A percentile compares a stretch with the other conserved stretches of the same genome.
Conservation (phyloP, 768 basidiomycete genomes). For the Boletales sp. region DNA sequence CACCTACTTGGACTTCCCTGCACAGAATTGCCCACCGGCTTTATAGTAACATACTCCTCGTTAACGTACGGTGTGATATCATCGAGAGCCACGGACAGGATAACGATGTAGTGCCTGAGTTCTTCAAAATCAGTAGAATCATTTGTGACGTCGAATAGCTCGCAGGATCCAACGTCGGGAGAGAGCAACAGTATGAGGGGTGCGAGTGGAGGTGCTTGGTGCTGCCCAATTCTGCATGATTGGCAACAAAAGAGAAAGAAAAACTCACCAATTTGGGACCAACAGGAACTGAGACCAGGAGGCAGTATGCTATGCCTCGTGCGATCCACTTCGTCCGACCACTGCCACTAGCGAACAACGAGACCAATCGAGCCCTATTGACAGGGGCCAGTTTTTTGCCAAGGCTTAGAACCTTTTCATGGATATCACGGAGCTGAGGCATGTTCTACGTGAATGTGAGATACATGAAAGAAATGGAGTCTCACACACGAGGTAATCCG, state of each 20-base stretch:
- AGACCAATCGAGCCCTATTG: constrained; percentile 50
- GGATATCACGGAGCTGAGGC: constrained; percentile 45
- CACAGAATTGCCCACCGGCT: constrained; percentile 2
- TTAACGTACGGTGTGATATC: constrained; percentile 56
- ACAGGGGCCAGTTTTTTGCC: constrained; percentile 38
- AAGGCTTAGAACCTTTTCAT: constrained; percentile 42
- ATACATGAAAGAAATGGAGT: background rate
- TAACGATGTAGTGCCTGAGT: constrained; percentile 49
- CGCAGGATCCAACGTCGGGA: constrained; percentile 36
- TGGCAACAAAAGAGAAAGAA: background rate
- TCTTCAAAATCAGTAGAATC: constrained; percentile 60
- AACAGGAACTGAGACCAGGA: constrained; percentile 7
- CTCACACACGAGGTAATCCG: constrained; percentile 31
- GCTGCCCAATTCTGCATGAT: constrained; percentile 27
- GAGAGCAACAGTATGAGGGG: constrained; percentile 50
- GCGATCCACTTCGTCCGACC: constrained; percentile 52
- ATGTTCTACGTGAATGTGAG: background rate
- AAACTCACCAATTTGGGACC: constrained; percentile 12
- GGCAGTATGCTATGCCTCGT: constrained; percentile 50
- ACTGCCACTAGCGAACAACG: constrained; percentile 49
- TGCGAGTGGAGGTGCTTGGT: constrained; percentile 47
- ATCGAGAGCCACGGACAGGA: constrained; percentile 58
- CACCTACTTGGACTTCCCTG: constrained; percentile 25
- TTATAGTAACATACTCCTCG: constrained; percentile 36
- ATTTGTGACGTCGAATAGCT: constrained; percentile 51